phyloP scores from a whole-genome alignment of 2,329 filamentous ascomycete genomes.

The Hymenoscyphus occultus region DNA sequence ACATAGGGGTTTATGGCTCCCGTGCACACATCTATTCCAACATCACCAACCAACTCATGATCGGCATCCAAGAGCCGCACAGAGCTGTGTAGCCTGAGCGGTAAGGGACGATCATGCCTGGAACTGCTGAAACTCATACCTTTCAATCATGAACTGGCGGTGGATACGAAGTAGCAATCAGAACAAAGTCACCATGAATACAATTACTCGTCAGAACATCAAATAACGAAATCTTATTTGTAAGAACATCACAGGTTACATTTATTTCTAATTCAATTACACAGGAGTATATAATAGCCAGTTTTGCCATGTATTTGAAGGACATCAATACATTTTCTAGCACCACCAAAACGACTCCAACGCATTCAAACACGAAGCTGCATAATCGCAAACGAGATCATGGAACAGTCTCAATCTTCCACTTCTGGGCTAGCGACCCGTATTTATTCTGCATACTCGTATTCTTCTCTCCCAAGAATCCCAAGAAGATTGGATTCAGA shows the following conservation, averaged over 20 bases:
- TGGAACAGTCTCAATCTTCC: not conserved
- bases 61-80: not conserved
- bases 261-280: not conserved
- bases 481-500: too few species aligned
- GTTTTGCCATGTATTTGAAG: not conserved
- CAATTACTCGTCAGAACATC: not conserved
- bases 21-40: conserved; percentile 1
- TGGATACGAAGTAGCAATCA: conserved; percentile 2
- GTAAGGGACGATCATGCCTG: not conserved
- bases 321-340: not conserved
- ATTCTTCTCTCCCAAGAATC: too few species aligned
- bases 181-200: not conserved
- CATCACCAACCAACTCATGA: not conserved
- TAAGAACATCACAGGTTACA: not conserved
- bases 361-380: not conserved
- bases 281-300: not conserved
- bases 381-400: not conserved
- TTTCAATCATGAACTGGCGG: not conserved
- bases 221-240: not conserved
- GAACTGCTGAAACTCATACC: not conserved
- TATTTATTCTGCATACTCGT: too few species aligned
- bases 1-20: not conserved
- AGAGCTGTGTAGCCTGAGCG: not conserved
- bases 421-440: too few species aligned
- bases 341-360: not conserved